Base-by-base conservation (phyloP, 1,139 yeast species). In the Ashbya aceris region DNA sequence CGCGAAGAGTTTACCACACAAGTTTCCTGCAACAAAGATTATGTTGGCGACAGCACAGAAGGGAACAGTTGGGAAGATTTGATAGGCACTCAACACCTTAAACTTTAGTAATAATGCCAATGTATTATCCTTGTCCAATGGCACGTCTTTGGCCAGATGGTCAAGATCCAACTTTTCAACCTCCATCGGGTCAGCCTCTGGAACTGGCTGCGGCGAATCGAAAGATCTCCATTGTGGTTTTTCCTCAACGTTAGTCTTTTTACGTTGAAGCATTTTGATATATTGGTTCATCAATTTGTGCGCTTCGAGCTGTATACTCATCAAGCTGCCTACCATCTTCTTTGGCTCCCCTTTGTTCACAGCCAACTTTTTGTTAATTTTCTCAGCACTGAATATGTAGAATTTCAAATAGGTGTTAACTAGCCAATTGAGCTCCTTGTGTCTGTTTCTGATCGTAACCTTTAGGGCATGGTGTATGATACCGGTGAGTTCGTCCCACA, bases 31-130 rank as follows among this genome's bases (percentile, higher is more conserved):
- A n/a, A 23, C n/a, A 23, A 34, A 34, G 3, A 34, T 17, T 10
- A 34, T 34, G 27, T 34, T 34, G 10, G 37, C 37, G n/a, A 23
- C 29, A 9, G 37, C 37, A 7, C 37, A 34, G 29, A 34, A 34
- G 4, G 37, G 29, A n/a, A 20, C 11, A 20, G 37, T 20, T 5
- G 37, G 37, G 29, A 34, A 34, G n/a, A 34, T 34, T 34, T 34
- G 37, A 23, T 34, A 34, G 29, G 37, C 29, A 14, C 37, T 34
- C n/a, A 34, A 20, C 5, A 20, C 29, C 14, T 34, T 34, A 28
- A 34, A 23, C 27, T 34, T 34, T 23, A 34, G 5, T 11, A 32
- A 12, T 8, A 34, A 23, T 34, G 37, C 37, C 14, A 34, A 34
- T 9, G 14, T 23, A 14, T 34, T 34, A 11, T 34, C 37, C 14